These are phyloP conservation scores for Cladosporium sp. DNA, from an alignment of 2,329 filamentous ascomycete genomes.

Conservation along the genomic window DNA sequence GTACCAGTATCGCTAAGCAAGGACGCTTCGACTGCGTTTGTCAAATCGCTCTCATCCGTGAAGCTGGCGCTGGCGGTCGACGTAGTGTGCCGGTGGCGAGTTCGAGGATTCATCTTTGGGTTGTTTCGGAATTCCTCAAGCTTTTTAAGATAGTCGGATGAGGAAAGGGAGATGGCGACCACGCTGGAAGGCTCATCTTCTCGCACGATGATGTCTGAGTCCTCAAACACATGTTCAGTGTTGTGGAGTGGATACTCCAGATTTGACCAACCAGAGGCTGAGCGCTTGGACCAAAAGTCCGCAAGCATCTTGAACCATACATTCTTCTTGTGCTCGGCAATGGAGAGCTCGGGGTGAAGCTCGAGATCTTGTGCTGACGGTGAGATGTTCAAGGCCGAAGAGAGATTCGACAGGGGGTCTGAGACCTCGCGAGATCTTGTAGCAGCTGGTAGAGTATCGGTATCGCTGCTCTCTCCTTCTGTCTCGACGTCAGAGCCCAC, in stretches of 20 bases:
- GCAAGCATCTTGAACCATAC: conserved; percentile 93
- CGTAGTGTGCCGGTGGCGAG: conserved; percentile 15
- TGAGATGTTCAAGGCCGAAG: conserved; percentile 54
- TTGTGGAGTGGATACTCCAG: conserved; percentile 81
- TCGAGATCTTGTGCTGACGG: conserved; percentile 49
- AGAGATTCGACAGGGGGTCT: conserved; percentile 24
- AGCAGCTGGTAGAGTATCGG: conserved; percentile 68
- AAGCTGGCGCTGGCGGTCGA: conserved; percentile 19
- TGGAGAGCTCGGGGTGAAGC: conserved; percentile 61
- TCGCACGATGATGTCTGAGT: conserved; percentile 93
- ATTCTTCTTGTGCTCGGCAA: conserved; percentile 88
- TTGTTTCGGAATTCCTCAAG: conserved; percentile 58
- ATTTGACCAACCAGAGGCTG: conserved; percentile 86
- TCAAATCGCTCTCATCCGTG: conserved; percentile 45
- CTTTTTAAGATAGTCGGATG: conserved; percentile 79
- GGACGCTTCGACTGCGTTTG: conserved; percentile 77
- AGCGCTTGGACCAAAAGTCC: conserved; percentile 97
- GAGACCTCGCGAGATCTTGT: conserved; percentile 53
- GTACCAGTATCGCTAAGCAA: conserved; percentile 80
- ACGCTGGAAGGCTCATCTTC: conserved; percentile 97
- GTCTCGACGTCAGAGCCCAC: conserved; percentile 19
- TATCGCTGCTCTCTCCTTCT: conserved; percentile 53
- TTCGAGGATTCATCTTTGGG: conserved; percentile 20
- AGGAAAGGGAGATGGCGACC: conserved; percentile 86
- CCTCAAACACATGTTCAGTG: conserved; percentile 91